phyloP scores from a whole-genome alignment of 768 basidiomycete genomes.

The Coprinellus aureogranulatus region DNA sequence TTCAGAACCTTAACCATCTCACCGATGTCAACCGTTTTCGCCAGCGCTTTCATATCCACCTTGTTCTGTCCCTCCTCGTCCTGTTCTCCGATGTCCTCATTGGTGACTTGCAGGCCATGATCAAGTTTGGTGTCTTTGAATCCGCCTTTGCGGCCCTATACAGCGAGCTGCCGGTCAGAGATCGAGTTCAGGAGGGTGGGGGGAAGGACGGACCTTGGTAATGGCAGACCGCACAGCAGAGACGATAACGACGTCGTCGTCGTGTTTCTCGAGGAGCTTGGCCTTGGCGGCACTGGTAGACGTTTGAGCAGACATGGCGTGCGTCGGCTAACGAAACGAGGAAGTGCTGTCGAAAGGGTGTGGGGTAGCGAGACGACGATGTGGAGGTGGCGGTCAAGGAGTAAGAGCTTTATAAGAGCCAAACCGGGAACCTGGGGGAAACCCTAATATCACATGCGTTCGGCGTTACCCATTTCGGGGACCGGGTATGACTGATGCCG shows the following conservation, averaged over 20 bases:
- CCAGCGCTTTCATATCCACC: conserved; percentile 85
- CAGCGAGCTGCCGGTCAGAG: not conserved
- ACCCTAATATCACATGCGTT: too few relatives aligned
- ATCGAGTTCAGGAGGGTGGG: conserved; percentile 2
- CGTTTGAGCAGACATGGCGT: too few relatives aligned
- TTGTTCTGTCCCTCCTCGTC: conserved; percentile 64
- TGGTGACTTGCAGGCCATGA: conserved; percentile 65
- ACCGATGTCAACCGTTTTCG: conserved; percentile 77
- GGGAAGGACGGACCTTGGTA: conserved; percentile 64
- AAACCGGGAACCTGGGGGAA: too few relatives aligned
- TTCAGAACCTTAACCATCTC: conserved; percentile 88
- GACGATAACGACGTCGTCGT: conserved; percentile 89
- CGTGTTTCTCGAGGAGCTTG: conserved; percentile 64
- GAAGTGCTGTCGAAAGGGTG: too few relatives aligned
- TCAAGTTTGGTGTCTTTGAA: conserved; percentile 81
- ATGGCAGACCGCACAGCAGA: conserved; percentile 86
- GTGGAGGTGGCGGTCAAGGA: too few relatives aligned
- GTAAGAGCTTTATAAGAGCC: too few relatives aligned
- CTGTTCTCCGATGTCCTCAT: conserved; percentile 55
- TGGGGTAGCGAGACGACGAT: too few relatives aligned
- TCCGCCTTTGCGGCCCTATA: conserved; percentile 77
- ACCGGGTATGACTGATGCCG: too few relatives aligned
- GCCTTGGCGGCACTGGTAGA: conserved; percentile 57
- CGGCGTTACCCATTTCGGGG: too few relatives aligned
- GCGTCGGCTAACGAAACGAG: too few relatives aligned